Conservation (phyloP, 305 asterid genomes). For the Ruellia speciosa region DNA sequence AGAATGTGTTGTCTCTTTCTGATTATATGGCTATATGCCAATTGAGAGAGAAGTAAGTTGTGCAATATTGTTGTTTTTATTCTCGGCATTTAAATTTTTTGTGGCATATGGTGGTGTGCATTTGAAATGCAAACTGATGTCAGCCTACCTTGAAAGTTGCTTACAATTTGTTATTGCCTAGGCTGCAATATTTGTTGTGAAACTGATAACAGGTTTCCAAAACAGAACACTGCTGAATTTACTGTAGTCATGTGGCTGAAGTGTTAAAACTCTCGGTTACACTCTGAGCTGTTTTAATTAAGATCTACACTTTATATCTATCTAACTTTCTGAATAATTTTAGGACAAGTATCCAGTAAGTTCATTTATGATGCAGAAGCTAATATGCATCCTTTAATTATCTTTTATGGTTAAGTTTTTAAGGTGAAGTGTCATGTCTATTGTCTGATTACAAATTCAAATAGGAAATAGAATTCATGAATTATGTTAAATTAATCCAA, state of each 20-base stretch:
- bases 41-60: conserved; percentile 74
- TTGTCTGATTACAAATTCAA: no score
- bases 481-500: no score
- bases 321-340: no score
- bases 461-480: no score
- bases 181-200: conserved; percentile 8
- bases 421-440: no score
- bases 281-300: no score
- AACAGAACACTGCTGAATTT: neutral
- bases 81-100: conserved; percentile 16
- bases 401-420: no score
- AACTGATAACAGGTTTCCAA: neutral
- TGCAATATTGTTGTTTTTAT: conserved; percentile 12
- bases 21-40: conserved; percentile 66
- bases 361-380: no score
- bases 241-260: neutral
- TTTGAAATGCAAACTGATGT: conserved; percentile 4
- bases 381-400: no score
- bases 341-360: no score
- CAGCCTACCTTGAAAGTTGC: conserved; percentile 7
- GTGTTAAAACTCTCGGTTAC: neutral
- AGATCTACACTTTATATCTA: no score
- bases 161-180: conserved; percentile 1
- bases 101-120: conserved; percentile 8
- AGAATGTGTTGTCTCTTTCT: conserved; percentile 50